These are phyloP conservation scores for Mortierella sp. DNA, from an alignment of 371 early-diverging fungal genomes.

Conservation along the genomic window DNA sequence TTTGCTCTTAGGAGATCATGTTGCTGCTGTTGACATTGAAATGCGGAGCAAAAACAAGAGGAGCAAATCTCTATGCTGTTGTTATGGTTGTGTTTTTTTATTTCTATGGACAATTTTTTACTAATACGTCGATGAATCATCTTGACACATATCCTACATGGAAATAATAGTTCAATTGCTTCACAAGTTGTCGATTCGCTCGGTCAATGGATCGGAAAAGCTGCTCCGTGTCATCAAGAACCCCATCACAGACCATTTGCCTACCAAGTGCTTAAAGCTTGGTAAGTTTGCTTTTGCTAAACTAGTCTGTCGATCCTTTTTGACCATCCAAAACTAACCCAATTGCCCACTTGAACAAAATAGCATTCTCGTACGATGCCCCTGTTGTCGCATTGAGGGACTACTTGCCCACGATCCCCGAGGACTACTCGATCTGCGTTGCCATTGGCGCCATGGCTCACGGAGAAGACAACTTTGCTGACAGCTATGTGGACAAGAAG, in stretches of 20 bases:
- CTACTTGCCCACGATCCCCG: slow-evolving; percentile 85
- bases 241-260: slow-evolving; percentile 94
- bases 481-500: slow-evolving; percentile 95
- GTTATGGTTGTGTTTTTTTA: slow-evolving; percentile 4
- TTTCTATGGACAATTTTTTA: background rate
- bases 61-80: background rate
- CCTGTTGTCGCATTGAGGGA: slow-evolving; percentile 86
- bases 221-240: slow-evolving; percentile 97
- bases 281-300: slow-evolving; percentile 59
- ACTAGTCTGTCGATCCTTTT: background rate
- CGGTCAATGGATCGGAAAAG: slow-evolving; percentile 92
- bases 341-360: background rate
- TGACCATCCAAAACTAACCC: background rate
- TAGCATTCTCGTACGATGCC: slow-evolving; percentile 93
- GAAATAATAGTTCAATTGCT: slow-evolving; percentile 89
- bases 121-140: background rate
- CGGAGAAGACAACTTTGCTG: slow-evolving; percentile 95
- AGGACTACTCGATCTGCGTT: slow-evolving; percentile 87
- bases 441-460: slow-evolving; percentile 98
- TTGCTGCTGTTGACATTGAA: background rate
- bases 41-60: slow-evolving; percentile 10
- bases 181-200: slow-evolving; percentile 95
- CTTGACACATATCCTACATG: background rate
- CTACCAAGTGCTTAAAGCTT: slow-evolving; percentile 90
- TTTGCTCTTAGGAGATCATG: background rate